Evolutionary conservation across 2,329 filamentous ascomycete species (phyloP), one percentile per base, ranked within the genome.

Genomic region (Phaeosphaeriaceae sp.): DNA sequence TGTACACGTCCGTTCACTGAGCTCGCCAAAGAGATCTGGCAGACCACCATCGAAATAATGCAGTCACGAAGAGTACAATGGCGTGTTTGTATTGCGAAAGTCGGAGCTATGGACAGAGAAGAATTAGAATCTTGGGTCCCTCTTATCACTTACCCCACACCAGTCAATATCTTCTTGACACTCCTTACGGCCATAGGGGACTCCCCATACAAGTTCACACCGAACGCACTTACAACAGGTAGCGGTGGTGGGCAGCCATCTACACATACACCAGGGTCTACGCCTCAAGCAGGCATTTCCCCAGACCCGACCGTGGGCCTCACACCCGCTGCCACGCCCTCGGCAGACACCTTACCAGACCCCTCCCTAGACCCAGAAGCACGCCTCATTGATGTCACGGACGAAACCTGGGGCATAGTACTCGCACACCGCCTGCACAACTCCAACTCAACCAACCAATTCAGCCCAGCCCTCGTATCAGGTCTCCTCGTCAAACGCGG

Each of bases 21-120:
- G 17, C 77, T 92, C n/a, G 84, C 85, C 1, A 80, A 82, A 39
- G 89, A 92, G 62, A 88, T 94, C 3, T 93, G 90, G 89, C 82
- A 86, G 46, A 88, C 86, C 1, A 93, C 90, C 0, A 76, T 87
- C 23, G 87, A 87, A n/a, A 81, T 93, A 26, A 83, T 92, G 28
- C 83, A 86, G 0, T 78, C 79, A 13, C 84, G 86, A 71, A 87
- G 85, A 61, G 85, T 92, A 0, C 85, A 87, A 48, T 93, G 90
- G 89, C 85, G 89, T 13, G 76, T 94, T 9, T 85, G 91, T 52
- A 82, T 95, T 51, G 85, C 87, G 28, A 89, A 89, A 70, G 85
- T 83, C 39, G 86, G 87, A 2, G 75, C 82, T 2, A 88, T 91
- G 82, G 84, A 87, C 20, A 76, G 79, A 23, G 80, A 83, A 6